phyloP scores from a whole-genome alignment of 148 eudicot genomes.

The Pharnaceum exiguum region DNA sequence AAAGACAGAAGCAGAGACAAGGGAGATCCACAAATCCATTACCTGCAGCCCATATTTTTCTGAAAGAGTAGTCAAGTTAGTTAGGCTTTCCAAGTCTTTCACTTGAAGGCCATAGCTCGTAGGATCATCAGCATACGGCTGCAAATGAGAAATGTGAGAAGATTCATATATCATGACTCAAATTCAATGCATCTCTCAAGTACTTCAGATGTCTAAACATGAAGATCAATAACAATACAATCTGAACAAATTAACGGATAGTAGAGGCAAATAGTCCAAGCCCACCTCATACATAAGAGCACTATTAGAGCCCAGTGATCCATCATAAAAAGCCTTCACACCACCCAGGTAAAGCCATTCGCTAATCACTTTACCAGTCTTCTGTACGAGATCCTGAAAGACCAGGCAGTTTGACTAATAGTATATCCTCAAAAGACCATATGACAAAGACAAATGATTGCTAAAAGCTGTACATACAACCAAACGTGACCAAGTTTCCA shows the following conservation, averaged over 20 bases:
- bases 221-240: background rate
- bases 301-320: slow-evolving; percentile 94
- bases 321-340: slow-evolving; percentile 87
- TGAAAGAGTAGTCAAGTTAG: slow-evolving; percentile 56
- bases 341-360: slow-evolving; percentile 91
- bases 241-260: background rate
- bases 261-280: slow-evolving; percentile 1
- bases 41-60: slow-evolving; percentile 89
- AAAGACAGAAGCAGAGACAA: slow-evolving; percentile 4
- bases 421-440: background rate
- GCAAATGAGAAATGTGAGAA: slow-evolving; percentile 18
- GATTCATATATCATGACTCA: slow-evolving; percentile 2
- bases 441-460: background rate
- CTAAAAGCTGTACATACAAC: slow-evolving; percentile 44
- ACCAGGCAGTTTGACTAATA: background rate
- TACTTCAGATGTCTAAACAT: background rate
- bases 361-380: slow-evolving; percentile 57
- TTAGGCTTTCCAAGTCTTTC: slow-evolving; percentile 51
- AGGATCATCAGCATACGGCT: slow-evolving; percentile 87
- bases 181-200: background rate
- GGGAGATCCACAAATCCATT: no score
- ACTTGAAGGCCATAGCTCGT: slow-evolving; percentile 74
- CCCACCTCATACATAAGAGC: slow-evolving; percentile 90
- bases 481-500: slow-evolving; percentile 79
- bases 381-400: slow-evolving; percentile 54